phyloP scores from a whole-genome alignment of 345 rosid genomes.

The Rhodomyrtus tomentosa region DNA sequence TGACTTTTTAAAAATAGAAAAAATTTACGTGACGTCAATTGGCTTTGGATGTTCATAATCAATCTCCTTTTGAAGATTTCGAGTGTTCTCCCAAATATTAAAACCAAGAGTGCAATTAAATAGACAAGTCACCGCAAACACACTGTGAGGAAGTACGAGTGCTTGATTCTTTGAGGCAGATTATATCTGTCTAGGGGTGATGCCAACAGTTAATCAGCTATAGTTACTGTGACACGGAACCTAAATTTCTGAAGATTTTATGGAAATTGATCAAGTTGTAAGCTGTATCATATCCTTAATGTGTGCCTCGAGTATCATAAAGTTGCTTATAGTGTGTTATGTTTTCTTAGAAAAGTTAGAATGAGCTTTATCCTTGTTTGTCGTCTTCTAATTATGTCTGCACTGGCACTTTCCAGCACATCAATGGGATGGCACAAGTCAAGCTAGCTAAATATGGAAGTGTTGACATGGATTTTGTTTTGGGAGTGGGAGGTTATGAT shows the following conservation, averaged over 20 bases:
- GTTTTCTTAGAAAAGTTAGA: not conserved
- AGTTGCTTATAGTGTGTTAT: not conserved
- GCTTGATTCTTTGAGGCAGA: not conserved
- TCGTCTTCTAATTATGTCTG: not conserved
- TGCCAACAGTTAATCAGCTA: not conserved
- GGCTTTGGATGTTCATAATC: not conserved
- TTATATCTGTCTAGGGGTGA: not conserved
- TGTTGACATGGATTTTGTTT: conserved; percentile 65
- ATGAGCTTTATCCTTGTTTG: not conserved
- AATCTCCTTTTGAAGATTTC: not conserved
- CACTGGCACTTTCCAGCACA: conserved; percentile 22
- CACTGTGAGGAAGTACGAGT: not conserved
- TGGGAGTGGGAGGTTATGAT: conserved; percentile 77
- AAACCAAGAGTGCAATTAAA: not conserved
- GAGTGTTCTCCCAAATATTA: not conserved
- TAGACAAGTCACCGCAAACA: not conserved
- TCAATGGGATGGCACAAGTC: conserved; percentile 57
- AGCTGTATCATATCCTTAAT: not conserved
- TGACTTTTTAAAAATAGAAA: not conserved
- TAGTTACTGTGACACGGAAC: not conserved
- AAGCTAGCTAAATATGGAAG: conserved; percentile 44
- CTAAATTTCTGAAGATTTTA: not conserved
- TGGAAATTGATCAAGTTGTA: not conserved
- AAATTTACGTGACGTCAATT: not conserved
- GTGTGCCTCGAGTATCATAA: not conserved